These are phyloP conservation scores for Cystofilobasidium bisporidii DNA, from an alignment of 768 basidiomycete genomes.

Conservation along the genomic window DNA sequence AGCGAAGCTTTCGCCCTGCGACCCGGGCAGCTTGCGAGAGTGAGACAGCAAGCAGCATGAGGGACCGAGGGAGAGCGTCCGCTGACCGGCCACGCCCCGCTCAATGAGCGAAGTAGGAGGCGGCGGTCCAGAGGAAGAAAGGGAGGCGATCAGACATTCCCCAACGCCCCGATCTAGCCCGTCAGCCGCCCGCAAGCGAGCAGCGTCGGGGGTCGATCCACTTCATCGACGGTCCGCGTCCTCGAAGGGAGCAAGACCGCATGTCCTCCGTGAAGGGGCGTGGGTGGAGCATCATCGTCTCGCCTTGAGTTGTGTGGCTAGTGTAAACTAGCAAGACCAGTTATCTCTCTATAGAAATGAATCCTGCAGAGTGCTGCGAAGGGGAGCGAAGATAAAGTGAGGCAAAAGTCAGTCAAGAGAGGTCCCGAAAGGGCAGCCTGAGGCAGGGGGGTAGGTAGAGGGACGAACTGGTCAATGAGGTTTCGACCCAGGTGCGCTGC, in stretches of 20 bases:
- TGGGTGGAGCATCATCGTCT: slow-evolving; percentile 20
- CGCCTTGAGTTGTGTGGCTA: slow-evolving; percentile 23
- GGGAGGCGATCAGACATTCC: slow-evolving; percentile 19
- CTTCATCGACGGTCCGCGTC: slow-evolving; percentile 17
- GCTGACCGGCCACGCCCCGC: neutral
- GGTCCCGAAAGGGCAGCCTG: too few species aligned
- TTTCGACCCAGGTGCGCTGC: too few species aligned
- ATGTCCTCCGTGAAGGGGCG: slow-evolving; percentile 27
- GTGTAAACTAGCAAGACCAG: slow-evolving; percentile 27
- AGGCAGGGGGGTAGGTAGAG: too few species aligned
- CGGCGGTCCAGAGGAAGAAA: neutral
- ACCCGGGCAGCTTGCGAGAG: too few species aligned
- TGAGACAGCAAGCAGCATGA: too few species aligned
- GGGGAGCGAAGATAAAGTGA: neutral
- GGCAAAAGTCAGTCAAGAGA: too few species aligned
- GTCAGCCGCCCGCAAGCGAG: slow-evolving; percentile 22
- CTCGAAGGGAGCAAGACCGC: slow-evolving; percentile 3
- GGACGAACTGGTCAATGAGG: too few species aligned
- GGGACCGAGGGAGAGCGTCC: neutral
- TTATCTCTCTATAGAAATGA: slow-evolving; percentile 28
- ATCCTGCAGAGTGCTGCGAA: slow-evolving; percentile 10
- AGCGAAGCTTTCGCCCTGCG: neutral
- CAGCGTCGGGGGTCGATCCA: slow-evolving; percentile 23
- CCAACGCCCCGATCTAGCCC: slow-evolving; percentile 15
- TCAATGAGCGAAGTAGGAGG: neutral